A percentile compares a stretch with the other conserved stretches of the same genome.
Conservation (phyloP, 495 filamentous ascomycete genomes). For the Staphylotrichum longicolle region DNA sequence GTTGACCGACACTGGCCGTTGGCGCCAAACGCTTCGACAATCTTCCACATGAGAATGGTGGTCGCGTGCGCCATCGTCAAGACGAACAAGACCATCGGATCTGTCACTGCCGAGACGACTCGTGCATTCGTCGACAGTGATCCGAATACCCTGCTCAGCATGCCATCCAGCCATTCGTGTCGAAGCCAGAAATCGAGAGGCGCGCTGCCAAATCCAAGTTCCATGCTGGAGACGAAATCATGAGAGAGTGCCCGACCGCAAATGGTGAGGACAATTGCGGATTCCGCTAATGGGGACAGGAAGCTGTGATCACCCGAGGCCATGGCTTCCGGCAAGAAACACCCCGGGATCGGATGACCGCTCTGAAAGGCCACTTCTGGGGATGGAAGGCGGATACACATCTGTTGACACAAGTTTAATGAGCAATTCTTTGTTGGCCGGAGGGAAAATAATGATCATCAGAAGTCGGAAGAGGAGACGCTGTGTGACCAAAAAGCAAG, state of each 20-base stretch:
- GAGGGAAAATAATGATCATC: conserved; percentile 17
- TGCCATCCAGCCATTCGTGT: conserved; percentile 50
- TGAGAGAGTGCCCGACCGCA: conserved; percentile 49
- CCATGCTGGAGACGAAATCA: conserved; percentile 36
- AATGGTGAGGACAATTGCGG: conserved; percentile 48
- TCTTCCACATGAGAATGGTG: conserved; percentile 43
- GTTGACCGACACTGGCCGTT: conserved; percentile 28
- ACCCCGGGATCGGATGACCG: conserved; percentile 44
- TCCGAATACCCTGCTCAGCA: conserved; percentile 40
- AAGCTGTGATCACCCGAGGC: conserved; percentile 33
- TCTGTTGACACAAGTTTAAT: conserved; percentile 27
- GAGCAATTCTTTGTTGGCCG: not conserved
- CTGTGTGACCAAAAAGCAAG: too few relatives aligned
- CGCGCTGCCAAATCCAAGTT: conserved; percentile 22
- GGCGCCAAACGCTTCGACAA: conserved; percentile 27
- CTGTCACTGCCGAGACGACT: conserved; percentile 35
- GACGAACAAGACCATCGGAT: conserved; percentile 47
- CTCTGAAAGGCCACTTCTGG: conserved; percentile 53
- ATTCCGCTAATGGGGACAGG: conserved; percentile 48
- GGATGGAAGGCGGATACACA: conserved; percentile 47
- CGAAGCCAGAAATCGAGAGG: conserved; percentile 44
- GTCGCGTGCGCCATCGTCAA: conserved; percentile 48
- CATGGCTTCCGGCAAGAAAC: conserved; percentile 47
- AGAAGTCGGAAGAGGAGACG: too few relatives aligned
- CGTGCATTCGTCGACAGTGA: conserved; percentile 37